A percentile compares a stretch with the other conserved stretches of the same genome.
phyloP scores from a whole-genome alignment of 495 filamentous ascomycete genomes.

The Aspergillus biplanus region DNA sequence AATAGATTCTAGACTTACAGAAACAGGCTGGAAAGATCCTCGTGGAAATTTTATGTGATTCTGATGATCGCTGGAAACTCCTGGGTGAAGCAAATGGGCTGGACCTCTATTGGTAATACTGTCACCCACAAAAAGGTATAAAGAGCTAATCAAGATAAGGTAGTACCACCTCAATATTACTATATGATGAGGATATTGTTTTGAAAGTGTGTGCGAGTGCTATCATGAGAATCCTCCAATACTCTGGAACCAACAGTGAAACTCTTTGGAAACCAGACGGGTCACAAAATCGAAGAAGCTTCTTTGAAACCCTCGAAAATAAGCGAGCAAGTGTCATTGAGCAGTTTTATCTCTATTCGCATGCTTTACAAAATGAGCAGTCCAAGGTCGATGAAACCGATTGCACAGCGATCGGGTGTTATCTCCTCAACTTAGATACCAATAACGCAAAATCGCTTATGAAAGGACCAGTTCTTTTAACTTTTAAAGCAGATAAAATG shows the following conservation, averaged over 20 bases:
- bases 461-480: constrained; percentile 16
- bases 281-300: neutral
- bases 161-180: constrained; percentile 9
- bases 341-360: constrained; percentile 11
- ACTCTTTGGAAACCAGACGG: constrained; percentile 14
- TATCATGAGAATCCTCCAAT: neutral
- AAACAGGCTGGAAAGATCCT: constrained; percentile 26
- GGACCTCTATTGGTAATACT: constrained; percentile 12
- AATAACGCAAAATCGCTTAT: neutral
- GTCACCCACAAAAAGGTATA: neutral
- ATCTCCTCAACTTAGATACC: constrained; percentile 5
- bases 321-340: neutral
- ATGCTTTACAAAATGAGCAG: neutral
- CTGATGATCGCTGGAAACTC: constrained; percentile 1
- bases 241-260: neutral
- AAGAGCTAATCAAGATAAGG: neutral
- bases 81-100: neutral
- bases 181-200: constrained; percentile 1
- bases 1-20: constrained; percentile 5
- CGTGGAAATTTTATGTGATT: constrained; percentile 16
- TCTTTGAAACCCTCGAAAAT: constrained; percentile 13
- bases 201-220: constrained; percentile 2
- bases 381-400: neutral
- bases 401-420: neutral
- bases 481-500: neutral